Evolutionary conservation across 257 asterid genomes (phyloP).

Genomic region (Plectranthus barbatus): DNA sequence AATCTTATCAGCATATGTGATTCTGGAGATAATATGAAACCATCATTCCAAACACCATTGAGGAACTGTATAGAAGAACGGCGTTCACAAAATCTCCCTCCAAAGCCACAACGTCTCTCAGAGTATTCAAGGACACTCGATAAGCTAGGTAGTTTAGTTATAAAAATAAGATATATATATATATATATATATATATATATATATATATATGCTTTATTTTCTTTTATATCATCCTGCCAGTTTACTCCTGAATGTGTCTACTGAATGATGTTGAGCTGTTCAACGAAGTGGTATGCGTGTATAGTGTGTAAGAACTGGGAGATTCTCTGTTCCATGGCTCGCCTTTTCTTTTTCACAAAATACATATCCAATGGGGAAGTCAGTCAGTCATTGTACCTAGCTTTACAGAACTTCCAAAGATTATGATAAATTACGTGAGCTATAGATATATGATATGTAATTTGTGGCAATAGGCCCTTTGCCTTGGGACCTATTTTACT

Average conservation of each 20-base stretch:
- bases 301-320: background rate
- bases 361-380: background rate
- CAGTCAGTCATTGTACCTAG: background rate
- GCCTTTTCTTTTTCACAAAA: too few species aligned
- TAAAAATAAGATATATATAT: background rate
- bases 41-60: conserved; percentile 21
- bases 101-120: conserved; percentile 76
- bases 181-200: background rate
- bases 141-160: conserved; percentile 39
- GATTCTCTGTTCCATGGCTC: background rate
- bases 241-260: background rate
- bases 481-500: too few species aligned
- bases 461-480: background rate
- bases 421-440: background rate
- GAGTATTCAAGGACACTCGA: conserved; percentile 58
- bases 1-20: conserved; percentile 54
- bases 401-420: background rate
- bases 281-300: background rate
- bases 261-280: too few species aligned
- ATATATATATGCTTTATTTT: background rate
- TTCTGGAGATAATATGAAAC: conserved; percentile 35
- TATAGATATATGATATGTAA: too few species aligned
- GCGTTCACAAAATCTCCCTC: conserved; percentile 23
- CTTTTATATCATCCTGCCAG: background rate
- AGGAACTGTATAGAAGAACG: conserved; percentile 23